Evolutionary conservation across 305 asterid species (phyloP).

Genomic region (Fraxinus xanthoxyloides): DNA sequence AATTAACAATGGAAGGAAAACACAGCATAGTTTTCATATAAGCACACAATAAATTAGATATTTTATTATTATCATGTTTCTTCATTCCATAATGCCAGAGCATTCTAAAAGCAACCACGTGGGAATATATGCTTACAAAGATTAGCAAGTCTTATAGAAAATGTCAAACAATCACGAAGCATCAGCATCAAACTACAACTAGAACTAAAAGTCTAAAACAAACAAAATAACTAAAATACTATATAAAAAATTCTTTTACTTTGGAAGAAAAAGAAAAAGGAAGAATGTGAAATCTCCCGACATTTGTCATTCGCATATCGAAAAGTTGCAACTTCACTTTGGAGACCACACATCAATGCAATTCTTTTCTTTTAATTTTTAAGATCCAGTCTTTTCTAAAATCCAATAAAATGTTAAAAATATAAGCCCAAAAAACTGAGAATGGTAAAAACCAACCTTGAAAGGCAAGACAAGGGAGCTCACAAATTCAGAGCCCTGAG

Average conservation of each 20-base stretch:
- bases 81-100: neutral
- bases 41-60: neutral
- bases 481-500: neutral
- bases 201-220: neutral
- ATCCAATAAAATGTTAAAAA: neutral
- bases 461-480: neutral
- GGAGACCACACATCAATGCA: neutral
- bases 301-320: neutral
- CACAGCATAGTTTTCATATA: neutral
- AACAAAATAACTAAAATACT: neutral
- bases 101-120: neutral
- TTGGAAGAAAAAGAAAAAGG: too few relatives aligned
- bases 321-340: neutral
- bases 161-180: neutral
- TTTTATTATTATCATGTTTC: neutral
- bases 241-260: neutral
- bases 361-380: neutral
- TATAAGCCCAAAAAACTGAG: neutral
- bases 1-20: neutral
- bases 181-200: neutral
- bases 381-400: neutral
- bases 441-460: neutral
- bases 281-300: neutral
- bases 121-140: neutral
- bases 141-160: neutral